Evolutionary conservation across 805 yeast genomes (phyloP).

Genomic region (Kluyveromyces starmeri): DNA sequence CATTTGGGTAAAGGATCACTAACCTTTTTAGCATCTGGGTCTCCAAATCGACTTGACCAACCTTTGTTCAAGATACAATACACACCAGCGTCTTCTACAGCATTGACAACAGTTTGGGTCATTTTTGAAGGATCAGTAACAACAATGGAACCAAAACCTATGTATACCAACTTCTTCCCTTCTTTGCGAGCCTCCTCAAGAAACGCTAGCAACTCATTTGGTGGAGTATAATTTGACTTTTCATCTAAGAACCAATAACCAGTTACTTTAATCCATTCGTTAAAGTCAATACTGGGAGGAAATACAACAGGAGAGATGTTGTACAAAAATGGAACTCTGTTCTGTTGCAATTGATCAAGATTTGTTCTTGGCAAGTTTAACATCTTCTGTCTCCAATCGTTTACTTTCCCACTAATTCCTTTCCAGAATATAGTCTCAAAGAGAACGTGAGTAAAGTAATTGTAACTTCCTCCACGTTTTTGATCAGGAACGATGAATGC

Average conservation of each 20-base stretch:
- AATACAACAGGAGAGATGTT: constrained; percentile 81
- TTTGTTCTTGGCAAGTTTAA: constrained; percentile 61
- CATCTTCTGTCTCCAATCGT: constrained; percentile 71
- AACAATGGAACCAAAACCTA: constrained; percentile 94
- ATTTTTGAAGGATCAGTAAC: constrained; percentile 73
- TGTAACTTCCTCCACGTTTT: constrained; percentile 86
- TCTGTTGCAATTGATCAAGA: constrained; percentile 61
- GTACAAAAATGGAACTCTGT: constrained; percentile 78
- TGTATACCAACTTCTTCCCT: constrained; percentile 68
- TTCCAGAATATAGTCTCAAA: constrained; percentile 92
- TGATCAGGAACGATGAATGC: constrained; percentile 94
- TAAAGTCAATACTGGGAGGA: constrained; percentile 88
- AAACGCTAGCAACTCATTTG: constrained; percentile 47
- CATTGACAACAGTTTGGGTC: constrained; percentile 69
- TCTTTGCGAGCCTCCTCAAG: constrained; percentile 51
- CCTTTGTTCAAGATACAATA: constrained; percentile 86
- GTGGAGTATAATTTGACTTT: constrained; percentile 48
- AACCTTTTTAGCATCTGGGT: constrained; percentile 25
- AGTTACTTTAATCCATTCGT: constrained; percentile 92
- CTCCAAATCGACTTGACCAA: constrained; percentile 72
- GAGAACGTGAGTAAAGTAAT: constrained; percentile 84
- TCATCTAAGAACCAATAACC: constrained; percentile 94
- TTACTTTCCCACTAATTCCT: constrained; percentile 80
- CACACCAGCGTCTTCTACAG: constrained; percentile 73
- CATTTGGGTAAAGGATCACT: constrained; percentile 48